These are phyloP conservation scores for Brettanomyces sp. DNA, from an alignment of 805 yeast species.

Conservation along the genomic window DNA sequence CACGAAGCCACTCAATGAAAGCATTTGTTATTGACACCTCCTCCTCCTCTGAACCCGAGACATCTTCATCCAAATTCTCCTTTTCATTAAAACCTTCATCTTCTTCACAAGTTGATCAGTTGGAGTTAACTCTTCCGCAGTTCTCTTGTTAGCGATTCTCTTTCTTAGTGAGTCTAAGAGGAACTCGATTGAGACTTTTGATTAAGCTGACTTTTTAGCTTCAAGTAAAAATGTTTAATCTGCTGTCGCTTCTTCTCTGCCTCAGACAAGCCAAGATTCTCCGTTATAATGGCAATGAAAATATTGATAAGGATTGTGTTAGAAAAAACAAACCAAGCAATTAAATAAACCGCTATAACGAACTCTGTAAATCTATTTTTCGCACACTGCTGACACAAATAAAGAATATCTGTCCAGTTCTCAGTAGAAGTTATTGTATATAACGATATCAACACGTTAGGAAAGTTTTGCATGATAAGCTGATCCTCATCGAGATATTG, in stretches of 20 bases:
- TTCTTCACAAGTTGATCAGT: slow-evolving; percentile 16
- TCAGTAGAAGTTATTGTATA: slow-evolving; percentile 85
- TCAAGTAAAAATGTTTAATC: slow-evolving; percentile 45
- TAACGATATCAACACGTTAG: slow-evolving; percentile 64
- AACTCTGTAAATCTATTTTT: slow-evolving; percentile 39
- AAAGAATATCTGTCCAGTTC: slow-evolving; percentile 81
- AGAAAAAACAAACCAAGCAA: slow-evolving; percentile 76
- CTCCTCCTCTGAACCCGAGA: neutral
- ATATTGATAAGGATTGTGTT: slow-evolving; percentile 72
- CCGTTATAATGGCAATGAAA: slow-evolving; percentile 89
- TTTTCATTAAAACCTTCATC: slow-evolving; percentile 11
- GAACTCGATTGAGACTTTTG: slow-evolving; percentile 15
- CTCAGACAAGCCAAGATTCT: slow-evolving; percentile 67
- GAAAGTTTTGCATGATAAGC: slow-evolving; percentile 61
- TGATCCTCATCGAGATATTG: slow-evolving; percentile 32
- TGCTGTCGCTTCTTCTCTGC: slow-evolving; percentile 65
- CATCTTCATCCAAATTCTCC: slow-evolving; percentile 5
- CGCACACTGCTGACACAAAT: slow-evolving; percentile 46
- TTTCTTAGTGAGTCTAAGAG: slow-evolving; percentile 17
- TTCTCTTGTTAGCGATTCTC: slow-evolving; percentile 6
- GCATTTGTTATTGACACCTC: neutral
- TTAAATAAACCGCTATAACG: slow-evolving; percentile 53
- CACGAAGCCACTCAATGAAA: neutral
- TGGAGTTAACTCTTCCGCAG: slow-evolving; percentile 1
- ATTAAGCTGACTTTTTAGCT: slow-evolving; percentile 6